Conservation (phyloP, 352 stramenopile species). For the Peronospora belbahrii region DNA sequence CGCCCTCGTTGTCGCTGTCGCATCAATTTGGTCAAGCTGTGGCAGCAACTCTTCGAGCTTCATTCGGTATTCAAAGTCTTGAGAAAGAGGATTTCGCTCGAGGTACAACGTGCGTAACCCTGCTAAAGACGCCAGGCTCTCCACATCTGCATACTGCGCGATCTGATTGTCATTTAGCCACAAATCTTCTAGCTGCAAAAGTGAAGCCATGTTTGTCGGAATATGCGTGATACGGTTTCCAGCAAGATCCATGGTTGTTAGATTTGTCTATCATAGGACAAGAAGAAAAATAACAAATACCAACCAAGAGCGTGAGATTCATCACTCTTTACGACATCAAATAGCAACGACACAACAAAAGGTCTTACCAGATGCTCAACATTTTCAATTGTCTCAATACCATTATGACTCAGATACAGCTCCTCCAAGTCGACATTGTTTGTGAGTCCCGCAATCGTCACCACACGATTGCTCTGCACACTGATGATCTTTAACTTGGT, state of each 20-base stretch:
- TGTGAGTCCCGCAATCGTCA: constrained; percentile 87
- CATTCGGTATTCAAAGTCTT: constrained; percentile 93
- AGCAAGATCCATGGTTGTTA: constrained; percentile 66
- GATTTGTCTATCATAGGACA: constrained; percentile 29
- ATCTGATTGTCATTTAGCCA: constrained; percentile 76
- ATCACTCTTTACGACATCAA: not conserved
- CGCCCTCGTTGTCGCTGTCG: constrained; percentile 57
- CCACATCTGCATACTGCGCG: constrained; percentile 47
- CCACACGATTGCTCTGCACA: constrained; percentile 94
- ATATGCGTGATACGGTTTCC: constrained; percentile 79
- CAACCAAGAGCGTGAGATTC: constrained; percentile 1
- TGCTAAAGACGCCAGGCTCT: constrained; percentile 66
- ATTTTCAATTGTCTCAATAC: constrained; percentile 85
- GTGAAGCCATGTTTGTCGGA: constrained; percentile 29
- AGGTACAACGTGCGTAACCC: constrained; percentile 91
- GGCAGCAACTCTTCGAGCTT: constrained; percentile 86
- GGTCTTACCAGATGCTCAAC: constrained; percentile 58
- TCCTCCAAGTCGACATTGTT: constrained; percentile 88
- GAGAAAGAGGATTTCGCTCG: constrained; percentile 91
- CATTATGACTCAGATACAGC: constrained; percentile 97
- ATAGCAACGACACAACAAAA: not conserved
- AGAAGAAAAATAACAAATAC: not conserved
- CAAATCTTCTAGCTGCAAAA: constrained; percentile 57
- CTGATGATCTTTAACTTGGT: constrained; percentile 85
- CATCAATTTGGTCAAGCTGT: constrained; percentile 93